phyloP scores from a whole-genome alignment of 2,329 filamentous ascomycete species.

The Penicillium sp. region DNA sequence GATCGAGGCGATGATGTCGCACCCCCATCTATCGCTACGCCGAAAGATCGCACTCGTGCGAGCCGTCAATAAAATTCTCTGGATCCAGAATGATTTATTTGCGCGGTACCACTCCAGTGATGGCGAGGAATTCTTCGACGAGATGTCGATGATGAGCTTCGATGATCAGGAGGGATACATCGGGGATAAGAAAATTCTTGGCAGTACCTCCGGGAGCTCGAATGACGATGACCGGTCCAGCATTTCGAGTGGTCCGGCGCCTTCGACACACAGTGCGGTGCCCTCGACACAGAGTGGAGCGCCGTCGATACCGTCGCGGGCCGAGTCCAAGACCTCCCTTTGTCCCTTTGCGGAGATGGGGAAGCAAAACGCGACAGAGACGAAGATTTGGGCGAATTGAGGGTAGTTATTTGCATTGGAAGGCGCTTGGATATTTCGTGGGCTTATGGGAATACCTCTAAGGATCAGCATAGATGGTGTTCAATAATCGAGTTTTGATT shows the following conservation, averaged over 20 bases:
- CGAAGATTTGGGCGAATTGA: conserved; percentile 33
- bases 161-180: conserved; percentile 65
- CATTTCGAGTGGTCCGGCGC: conserved; percentile 24
- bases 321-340: conserved; percentile 12
- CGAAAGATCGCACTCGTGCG: conserved; percentile 74
- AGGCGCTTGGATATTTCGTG: conserved; percentile 12
- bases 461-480: background rate
- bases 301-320: conserved; percentile 1
- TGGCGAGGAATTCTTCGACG: conserved; percentile 60
- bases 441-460: background rate
- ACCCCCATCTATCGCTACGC: conserved; percentile 65
- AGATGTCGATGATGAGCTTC: conserved; percentile 43
- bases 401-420: conserved; percentile 7
- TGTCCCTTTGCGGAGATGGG: conserved; percentile 36
- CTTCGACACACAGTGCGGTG: conserved; percentile 17
- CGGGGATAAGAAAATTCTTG: conserved; percentile 60
- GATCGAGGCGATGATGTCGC: conserved; percentile 71
- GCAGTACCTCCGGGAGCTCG: conserved; percentile 30
- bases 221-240: conserved; percentile 34
- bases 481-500: background rate
- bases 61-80: conserved; percentile 77
- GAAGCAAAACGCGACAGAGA: conserved; percentile 24
- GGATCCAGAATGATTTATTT: conserved; percentile 86
- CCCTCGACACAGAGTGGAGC: conserved; percentile 16
- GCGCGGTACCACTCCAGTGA: conserved; percentile 78